Conservation (phyloP, 164 flowering plant species). For the Liriodendron chinense region DNA sequence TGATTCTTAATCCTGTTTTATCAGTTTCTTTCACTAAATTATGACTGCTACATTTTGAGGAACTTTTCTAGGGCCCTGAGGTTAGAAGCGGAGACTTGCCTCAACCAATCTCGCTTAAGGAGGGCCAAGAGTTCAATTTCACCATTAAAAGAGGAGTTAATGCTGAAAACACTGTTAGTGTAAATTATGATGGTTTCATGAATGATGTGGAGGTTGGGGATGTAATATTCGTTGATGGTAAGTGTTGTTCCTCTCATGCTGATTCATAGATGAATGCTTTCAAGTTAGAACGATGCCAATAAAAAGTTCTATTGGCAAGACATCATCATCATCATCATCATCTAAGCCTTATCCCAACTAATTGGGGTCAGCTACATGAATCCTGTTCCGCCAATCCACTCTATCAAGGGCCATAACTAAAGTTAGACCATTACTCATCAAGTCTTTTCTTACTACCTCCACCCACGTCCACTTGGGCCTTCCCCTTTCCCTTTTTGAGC, state of each 20-base stretch:
- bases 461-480: too few species aligned
- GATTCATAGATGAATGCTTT: neutral
- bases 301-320: too few species aligned
- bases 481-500: too few species aligned
- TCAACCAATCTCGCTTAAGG: conserved; percentile 71
- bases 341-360: too few species aligned
- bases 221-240: conserved; percentile 89
- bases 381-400: too few species aligned
- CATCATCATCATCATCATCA: too few species aligned
- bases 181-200: conserved; percentile 93
- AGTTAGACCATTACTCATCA: too few species aligned
- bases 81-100: conserved; percentile 98
- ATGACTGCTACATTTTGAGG: neutral
- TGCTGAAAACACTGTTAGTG: conserved; percentile 82
- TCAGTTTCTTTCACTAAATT: neutral
- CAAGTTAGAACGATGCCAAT: too few species aligned
- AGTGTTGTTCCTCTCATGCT: conserved; percentile 14
- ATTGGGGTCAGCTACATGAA: too few species aligned
- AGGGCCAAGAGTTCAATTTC: conserved; percentile 91
- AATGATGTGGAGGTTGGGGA: conserved; percentile 95
- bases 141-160: conserved; percentile 89
- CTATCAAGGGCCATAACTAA: too few species aligned
- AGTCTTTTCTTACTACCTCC: too few species aligned
- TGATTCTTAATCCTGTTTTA: neutral
- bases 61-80: conserved; percentile 84